These are phyloP conservation scores for Eutrema japonicum DNA, from an alignment of 345 rosid species.

Conservation along the genomic window DNA sequence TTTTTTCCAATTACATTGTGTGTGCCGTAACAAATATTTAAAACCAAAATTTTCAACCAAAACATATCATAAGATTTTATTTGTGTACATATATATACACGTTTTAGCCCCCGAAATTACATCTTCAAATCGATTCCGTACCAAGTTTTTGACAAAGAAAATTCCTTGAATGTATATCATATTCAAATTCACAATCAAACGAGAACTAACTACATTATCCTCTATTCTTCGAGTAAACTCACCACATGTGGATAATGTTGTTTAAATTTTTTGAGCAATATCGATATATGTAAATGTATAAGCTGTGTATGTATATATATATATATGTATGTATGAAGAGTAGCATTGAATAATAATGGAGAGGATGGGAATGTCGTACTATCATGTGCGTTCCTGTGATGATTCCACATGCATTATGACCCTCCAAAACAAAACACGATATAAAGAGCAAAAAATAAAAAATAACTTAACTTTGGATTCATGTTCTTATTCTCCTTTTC, in stretches of 20 bases:
- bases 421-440: conserved; percentile 35
- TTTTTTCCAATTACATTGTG: no score
- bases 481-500: conserved; percentile 31
- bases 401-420: conserved; percentile 41
- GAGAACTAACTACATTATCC: background rate
- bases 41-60: no score
- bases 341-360: conserved; percentile 38
- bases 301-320: background rate
- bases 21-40: no score
- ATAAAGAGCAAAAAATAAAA: conserved; percentile 13
- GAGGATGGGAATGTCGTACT: conserved; percentile 39
- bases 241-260: conserved; percentile 24
- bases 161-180: no score
- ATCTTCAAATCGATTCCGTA: no score
- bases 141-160: no score
- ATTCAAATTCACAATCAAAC: no score
- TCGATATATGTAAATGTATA: background rate
- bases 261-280: background rate
- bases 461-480: conserved; percentile 22
- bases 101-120: no score
- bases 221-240: background rate
- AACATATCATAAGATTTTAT: no score
- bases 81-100: no score
- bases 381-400: conserved; percentile 41
- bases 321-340: background rate